Evolutionary conservation across 129 eudicot genomes (phyloP).

Genomic region (Tanacetum coccineum): DNA sequence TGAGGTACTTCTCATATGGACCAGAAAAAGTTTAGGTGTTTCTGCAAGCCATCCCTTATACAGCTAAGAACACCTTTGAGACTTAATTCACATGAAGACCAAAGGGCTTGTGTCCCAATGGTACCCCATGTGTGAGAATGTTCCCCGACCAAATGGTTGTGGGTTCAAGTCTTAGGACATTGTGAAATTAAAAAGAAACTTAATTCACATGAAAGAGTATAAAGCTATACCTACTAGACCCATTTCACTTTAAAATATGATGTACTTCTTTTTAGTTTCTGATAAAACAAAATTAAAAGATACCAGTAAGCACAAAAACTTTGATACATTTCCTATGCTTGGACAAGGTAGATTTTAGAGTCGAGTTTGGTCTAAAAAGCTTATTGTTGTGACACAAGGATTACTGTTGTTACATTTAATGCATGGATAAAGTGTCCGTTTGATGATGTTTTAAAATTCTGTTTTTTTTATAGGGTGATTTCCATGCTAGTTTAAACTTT

Average conservation of each 20-base stretch:
- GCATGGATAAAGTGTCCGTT: not conserved
- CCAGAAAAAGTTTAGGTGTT: not conserved
- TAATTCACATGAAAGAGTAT: not conserved
- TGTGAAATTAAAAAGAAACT: too few species aligned
- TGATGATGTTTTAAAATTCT: conserved; percentile 8
- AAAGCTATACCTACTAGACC: not conserved
- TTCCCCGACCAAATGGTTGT: too few species aligned
- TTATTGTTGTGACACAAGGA: not conserved
- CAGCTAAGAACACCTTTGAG: not conserved
- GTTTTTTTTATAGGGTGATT: conserved; percentile 67
- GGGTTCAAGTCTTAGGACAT: too few species aligned
- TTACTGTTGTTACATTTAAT: not conserved
- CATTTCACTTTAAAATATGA: not conserved
- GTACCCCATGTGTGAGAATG: too few species aligned
- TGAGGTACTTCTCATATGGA: conserved; percentile 43
- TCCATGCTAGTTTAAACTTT: conserved; percentile 78
- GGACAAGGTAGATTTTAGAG: not conserved
- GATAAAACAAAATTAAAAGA: not conserved
- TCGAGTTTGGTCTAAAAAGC: not conserved
- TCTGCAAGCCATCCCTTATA: not conserved
- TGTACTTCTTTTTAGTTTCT: not conserved
- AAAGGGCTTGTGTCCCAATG: too few species aligned
- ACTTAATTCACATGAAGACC: too few species aligned
- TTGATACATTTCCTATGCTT: not conserved
- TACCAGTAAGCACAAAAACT: not conserved